phyloP scores from a whole-genome alignment of 441 rosid genomes.

The Arabidopsis lyrata region DNA sequence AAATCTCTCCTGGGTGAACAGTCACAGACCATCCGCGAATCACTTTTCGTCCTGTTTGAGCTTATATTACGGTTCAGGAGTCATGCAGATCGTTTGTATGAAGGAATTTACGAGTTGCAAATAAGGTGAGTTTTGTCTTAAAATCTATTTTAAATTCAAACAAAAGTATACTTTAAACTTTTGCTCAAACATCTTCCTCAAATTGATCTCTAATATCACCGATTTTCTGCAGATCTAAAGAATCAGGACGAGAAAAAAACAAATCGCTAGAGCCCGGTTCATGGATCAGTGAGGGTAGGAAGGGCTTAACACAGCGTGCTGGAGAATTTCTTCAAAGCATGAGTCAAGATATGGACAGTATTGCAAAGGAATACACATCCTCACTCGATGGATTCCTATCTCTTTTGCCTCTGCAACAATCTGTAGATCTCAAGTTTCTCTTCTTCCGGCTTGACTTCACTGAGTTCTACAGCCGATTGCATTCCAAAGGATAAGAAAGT shows the following conservation, averaged over 20 bases:
- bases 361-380: constrained; percentile 72
- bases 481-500: constrained; percentile 47
- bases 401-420: constrained; percentile 84
- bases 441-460: constrained; percentile 91
- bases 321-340: constrained; percentile 83
- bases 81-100: constrained; percentile 84
- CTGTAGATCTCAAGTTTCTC: constrained; percentile 86
- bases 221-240: constrained; percentile 54
- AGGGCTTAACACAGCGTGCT: constrained; percentile 83
- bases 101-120: constrained; percentile 88
- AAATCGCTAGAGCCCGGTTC: constrained; percentile 60
- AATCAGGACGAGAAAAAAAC: constrained; percentile 59
- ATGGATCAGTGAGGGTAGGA: constrained; percentile 83
- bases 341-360: constrained; percentile 76
- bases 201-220: constrained; percentile 1
- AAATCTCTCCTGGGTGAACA: constrained; percentile 93
- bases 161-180: not conserved
- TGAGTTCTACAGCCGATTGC: constrained; percentile 76
- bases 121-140: constrained; percentile 57
- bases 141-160: not conserved
- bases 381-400: constrained; percentile 82
- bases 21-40: constrained; percentile 74
- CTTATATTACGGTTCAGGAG: constrained; percentile 84
- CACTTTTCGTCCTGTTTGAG: constrained; percentile 85
- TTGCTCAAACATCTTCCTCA: not conserved